Percentiles rank a stretch among this genome's conserved stretches.
These are phyloP conservation scores for Fonsecaea multimorphosa DNA, from an alignment of 2,329 filamentous ascomycete species.

Conservation along the genomic window DNA sequence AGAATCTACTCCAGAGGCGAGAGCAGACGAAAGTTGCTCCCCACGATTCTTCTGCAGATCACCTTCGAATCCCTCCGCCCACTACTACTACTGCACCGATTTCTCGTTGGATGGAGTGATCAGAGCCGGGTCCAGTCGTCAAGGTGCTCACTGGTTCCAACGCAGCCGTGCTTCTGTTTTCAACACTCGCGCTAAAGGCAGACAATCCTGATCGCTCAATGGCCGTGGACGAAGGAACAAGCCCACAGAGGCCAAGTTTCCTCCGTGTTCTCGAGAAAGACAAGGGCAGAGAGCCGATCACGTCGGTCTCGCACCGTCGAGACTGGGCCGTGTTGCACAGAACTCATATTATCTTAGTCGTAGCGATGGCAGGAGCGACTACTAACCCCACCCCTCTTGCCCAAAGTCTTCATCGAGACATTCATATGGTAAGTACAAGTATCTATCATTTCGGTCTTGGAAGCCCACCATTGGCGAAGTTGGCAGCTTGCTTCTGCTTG, in stretches of 20 bases:
- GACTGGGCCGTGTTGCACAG: background rate
- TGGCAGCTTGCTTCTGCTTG: slow-evolving; percentile 2
- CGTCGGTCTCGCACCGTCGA: background rate
- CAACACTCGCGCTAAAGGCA: too few relatives aligned
- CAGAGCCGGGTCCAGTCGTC: background rate
- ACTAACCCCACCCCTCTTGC: background rate
- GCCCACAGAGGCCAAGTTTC: background rate
- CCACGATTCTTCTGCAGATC: background rate
- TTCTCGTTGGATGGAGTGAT: background rate
- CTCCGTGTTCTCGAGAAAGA: background rate
- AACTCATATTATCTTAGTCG: background rate
- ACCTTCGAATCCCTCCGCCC: background rate
- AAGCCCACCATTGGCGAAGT: background rate
- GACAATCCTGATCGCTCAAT: background rate
- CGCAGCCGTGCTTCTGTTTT: background rate
- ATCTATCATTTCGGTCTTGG: background rate
- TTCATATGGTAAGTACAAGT: background rate
- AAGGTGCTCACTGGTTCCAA: background rate
- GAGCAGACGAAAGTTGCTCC: background rate
- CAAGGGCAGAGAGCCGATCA: background rate
- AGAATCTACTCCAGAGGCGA: background rate
- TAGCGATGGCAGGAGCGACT: background rate
- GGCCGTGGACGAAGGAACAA: background rate
- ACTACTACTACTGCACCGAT: background rate
- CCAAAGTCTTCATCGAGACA: background rate